Conservation (phyloP, 768 basidiomycete genomes). For the Boletus sp. region DNA sequence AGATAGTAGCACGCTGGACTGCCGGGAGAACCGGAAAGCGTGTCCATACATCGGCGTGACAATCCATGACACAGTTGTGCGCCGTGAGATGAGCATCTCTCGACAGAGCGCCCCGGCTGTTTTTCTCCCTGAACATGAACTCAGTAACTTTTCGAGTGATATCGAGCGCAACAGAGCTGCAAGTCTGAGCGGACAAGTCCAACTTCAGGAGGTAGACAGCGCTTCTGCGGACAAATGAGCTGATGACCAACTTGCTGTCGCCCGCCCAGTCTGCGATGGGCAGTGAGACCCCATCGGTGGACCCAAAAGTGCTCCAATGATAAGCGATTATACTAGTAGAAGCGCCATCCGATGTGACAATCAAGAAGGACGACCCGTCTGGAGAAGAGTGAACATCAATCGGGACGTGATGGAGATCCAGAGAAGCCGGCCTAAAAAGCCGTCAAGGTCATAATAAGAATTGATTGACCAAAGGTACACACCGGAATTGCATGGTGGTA, state of each 20-base stretch:
- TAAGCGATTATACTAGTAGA: conserved; percentile 35
- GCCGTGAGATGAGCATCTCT: conserved; percentile 21
- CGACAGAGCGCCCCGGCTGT: conserved; percentile 18
- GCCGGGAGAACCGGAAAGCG: conserved; percentile 57
- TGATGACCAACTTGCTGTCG: conserved; percentile 33
- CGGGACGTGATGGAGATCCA: conserved; percentile 38
- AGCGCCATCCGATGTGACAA: conserved; percentile 23
- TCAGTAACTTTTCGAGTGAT: conserved; percentile 57
- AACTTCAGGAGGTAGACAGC: conserved; percentile 44
- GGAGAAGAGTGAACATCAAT: conserved; percentile 42
- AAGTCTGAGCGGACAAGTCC: conserved; percentile 29
- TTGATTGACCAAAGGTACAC: neutral
- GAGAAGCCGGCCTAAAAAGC: conserved; percentile 40
- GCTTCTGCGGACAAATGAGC: conserved; percentile 43
- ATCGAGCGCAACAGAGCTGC: conserved; percentile 45
- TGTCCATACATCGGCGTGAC: conserved; percentile 55
- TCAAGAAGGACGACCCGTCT: conserved; percentile 52
- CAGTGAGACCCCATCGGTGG: conserved; percentile 41
- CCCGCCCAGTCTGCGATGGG: conserved; percentile 29
- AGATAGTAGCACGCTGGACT: conserved; percentile 42
- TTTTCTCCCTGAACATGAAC: conserved; percentile 52
- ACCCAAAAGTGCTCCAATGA: conserved; percentile 60
- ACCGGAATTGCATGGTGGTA: conserved; percentile 55
- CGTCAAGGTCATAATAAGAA: neutral
- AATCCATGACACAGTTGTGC: conserved; percentile 53